Conservation (phyloP, 345 rosid species). For the Erodium maritimum region DNA sequence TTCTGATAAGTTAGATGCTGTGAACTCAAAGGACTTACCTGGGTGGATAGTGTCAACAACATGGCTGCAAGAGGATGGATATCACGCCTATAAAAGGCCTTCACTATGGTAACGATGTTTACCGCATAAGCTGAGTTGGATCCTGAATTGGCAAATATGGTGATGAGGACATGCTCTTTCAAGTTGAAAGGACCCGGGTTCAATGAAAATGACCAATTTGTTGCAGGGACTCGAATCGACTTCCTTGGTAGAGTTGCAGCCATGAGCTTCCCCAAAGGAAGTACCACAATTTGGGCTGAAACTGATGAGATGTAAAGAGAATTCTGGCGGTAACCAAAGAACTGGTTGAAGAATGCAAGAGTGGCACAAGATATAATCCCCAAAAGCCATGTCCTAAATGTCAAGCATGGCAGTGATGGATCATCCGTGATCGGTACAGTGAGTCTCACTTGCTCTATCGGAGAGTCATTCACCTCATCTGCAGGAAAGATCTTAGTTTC, state of each 20-base stretch:
- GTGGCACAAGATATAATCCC: slow-evolving; percentile 25
- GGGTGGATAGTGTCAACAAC: slow-evolving; percentile 30
- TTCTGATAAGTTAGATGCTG: no score
- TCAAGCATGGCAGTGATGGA: slow-evolving; percentile 34
- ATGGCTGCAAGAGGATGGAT: slow-evolving; percentile 23
- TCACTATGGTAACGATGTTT: slow-evolving; percentile 26
- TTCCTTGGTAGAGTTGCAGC: slow-evolving; percentile 27
- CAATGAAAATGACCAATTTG: slow-evolving; percentile 30
- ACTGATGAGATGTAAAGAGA: slow-evolving; percentile 24
- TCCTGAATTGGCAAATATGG: slow-evolving; percentile 39
- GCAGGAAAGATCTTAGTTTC: no score
- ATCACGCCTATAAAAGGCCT: slow-evolving; percentile 23
- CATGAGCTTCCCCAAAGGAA: slow-evolving; percentile 29
- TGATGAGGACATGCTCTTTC: slow-evolving; percentile 46
- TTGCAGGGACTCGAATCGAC: slow-evolving; percentile 17
- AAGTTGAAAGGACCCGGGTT: slow-evolving; percentile 53
- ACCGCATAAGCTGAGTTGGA: slow-evolving; percentile 29
- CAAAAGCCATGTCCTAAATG: slow-evolving; percentile 36
- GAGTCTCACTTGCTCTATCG: slow-evolving; percentile 35
- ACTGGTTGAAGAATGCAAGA: slow-evolving; percentile 32
- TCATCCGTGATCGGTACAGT: slow-evolving; percentile 35
- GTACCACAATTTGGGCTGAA: slow-evolving; percentile 30
- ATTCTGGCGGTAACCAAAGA: slow-evolving; percentile 33
- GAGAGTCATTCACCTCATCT: slow-evolving; percentile 32
- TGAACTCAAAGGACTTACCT: no score